Base-by-base conservation (phyloP, 805 yeast species). In the Candida pseudoglaebosa region DNA sequence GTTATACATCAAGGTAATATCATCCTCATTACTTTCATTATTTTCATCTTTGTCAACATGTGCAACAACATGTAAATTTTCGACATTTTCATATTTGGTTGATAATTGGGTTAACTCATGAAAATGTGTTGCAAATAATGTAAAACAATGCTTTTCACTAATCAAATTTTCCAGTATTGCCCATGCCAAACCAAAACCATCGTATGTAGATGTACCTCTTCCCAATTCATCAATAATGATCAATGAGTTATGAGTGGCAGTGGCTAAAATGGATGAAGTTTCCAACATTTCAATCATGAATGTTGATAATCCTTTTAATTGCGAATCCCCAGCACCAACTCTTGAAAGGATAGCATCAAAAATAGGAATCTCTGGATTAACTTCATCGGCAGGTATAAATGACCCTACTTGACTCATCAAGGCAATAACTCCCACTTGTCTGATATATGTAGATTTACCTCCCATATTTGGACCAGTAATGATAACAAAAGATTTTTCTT, bases 251-350 rank as follows among this genome's bases (percentile, higher is more conserved):
- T 69, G 61, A 0, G 93, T 81, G 2, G 95, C 90, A 5, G 85
- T 77, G 43, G 84, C 80, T 41, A 93, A 69, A 47, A 93, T 91
- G 2, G 91, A 78, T 0, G 96, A 82, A 37, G 96, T 87, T 53
- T 93, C 99, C 37, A 88, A 70, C 97, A 93, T 89, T 60, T 93
- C 99, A 19, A 95, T 86, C 65, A 59, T 59, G 53, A 93, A 93
- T 0, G 99, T 93, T 0, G 98, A 90, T 20, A 93, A 87, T 18
- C 99, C 99, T 61, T 91, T 90, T 54, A 93, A 71, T 62, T 93
- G 99, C 0, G 97, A 91, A 59, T 93, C 99, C 9, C 97, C 95
- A 2, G 99, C 98, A 8, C 99, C 99, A n/a, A 93, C 96, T 55
- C 99, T 79, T 10, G 98, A 95, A 43, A 93, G 72, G 4, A 93